phyloP scores from a whole-genome alignment of 495 filamentous ascomycete species.

The Penicillium herquei region DNA sequence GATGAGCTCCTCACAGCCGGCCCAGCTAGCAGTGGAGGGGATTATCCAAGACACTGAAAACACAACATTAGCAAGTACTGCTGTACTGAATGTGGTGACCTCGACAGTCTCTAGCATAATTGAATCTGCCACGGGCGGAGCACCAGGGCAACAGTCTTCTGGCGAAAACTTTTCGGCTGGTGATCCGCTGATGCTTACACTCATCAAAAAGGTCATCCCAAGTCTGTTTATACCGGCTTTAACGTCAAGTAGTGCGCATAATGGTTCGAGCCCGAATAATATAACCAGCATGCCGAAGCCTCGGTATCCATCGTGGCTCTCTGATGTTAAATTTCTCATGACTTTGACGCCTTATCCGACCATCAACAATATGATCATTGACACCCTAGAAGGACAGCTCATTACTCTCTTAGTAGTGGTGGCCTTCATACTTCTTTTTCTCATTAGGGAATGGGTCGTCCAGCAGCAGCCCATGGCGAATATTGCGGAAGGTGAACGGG shows the following conservation, averaged over 20 bases:
- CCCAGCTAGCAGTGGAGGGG: constrained; percentile 14
- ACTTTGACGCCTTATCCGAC: constrained; percentile 68
- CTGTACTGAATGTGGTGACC: constrained; percentile 16
- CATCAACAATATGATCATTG: constrained; percentile 77
- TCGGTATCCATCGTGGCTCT: constrained; percentile 55
- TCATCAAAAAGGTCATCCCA: constrained; percentile 46
- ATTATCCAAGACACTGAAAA: constrained; percentile 22
- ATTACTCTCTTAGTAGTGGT: constrained; percentile 89
- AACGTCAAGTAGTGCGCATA: constrained; percentile 24
- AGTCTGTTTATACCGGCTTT: constrained; percentile 40
- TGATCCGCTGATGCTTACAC: constrained; percentile 49
- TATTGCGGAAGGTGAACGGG: constrained; percentile 52
- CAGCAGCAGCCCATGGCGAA: constrained; percentile 86
- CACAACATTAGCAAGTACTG: constrained; percentile 40
- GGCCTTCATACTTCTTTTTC: constrained; percentile 89
- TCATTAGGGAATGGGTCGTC: constrained; percentile 97
- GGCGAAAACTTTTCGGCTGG: constrained; percentile 41
- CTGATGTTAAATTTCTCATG: constrained; percentile 68
- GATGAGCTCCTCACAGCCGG: constrained; percentile 21
- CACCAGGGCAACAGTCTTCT: constrained; percentile 34
- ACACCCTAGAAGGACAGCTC: constrained; percentile 85
- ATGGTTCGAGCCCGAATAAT: constrained; percentile 16
- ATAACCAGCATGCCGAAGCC: constrained; percentile 24
- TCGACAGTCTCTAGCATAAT: constrained; percentile 27
- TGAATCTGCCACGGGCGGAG: constrained; percentile 23